Conservation (phyloP, 257 asterid genomes). For the Voacanga thouarsii region DNA sequence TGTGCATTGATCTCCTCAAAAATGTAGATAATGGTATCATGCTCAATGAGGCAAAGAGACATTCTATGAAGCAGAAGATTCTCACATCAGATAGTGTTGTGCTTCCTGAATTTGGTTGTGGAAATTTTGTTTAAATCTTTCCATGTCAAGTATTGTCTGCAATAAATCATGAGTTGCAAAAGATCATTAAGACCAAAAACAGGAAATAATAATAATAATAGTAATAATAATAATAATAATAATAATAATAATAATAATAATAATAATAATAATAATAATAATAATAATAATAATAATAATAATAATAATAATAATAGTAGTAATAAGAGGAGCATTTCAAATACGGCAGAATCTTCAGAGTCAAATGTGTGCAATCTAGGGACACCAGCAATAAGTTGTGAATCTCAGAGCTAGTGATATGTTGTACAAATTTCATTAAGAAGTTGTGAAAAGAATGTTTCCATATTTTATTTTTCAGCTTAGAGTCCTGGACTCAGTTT, state of each 20-base stretch:
- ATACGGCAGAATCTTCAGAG: not conserved
- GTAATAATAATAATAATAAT: not conserved
- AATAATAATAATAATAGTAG: not conserved
- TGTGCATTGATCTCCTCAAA: not conserved
- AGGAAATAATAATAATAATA: not conserved
- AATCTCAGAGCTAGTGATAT: not conserved
- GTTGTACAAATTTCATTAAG: not conserved
- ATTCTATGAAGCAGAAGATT: slow-evolving; percentile 19
- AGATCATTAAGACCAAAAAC: not conserved
- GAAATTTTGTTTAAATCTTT: slow-evolving; percentile 80
- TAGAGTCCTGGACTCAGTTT: not conserved
- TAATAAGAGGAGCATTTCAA: not conserved
- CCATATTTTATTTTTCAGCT: not conserved
- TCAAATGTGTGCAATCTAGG: not conserved
- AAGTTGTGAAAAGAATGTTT: not conserved
- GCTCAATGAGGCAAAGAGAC: slow-evolving; percentile 1
- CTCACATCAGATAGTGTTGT: slow-evolving; percentile 66
- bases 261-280: not conserved
- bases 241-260: not conserved
- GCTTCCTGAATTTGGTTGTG: slow-evolving; percentile 57
- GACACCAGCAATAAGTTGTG: not conserved
- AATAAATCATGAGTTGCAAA: slow-evolving; percentile 1
- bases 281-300: not conserved
- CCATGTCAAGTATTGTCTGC: slow-evolving; percentile 98
- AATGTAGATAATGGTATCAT: not conserved